Evolutionary conservation across 2,329 filamentous ascomycete genomes (phyloP).

Genomic region (Aureobasidium sp.): DNA sequence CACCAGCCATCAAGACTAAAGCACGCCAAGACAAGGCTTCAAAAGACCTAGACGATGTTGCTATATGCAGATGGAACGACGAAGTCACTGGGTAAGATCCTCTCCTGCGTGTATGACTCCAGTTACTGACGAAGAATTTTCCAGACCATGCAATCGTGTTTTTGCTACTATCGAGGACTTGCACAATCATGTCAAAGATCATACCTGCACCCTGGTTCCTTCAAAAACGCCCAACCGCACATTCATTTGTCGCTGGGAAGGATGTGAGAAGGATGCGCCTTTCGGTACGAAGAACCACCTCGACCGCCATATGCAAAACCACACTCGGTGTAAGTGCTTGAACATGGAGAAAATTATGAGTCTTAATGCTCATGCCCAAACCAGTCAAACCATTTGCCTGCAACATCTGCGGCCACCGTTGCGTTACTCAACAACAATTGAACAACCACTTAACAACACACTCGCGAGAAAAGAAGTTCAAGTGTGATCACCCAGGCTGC

Average conservation of each 20-base stretch:
- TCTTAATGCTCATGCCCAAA: neutral
- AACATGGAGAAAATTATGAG: too few relatives aligned
- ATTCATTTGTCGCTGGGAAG: slow-evolving; percentile 49
- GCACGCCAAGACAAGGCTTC: neutral
- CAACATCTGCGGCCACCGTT: slow-evolving; percentile 27
- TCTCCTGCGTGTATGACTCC: neutral
- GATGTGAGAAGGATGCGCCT: slow-evolving; percentile 44
- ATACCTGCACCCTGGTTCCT: slow-evolving; percentile 38
- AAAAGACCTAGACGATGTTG: neutral
- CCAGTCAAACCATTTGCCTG: slow-evolving; percentile 36
- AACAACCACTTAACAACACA: slow-evolving; percentile 60
- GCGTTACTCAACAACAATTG: slow-evolving; percentile 60
- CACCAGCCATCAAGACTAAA: neutral
- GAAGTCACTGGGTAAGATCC: slow-evolving; percentile 2
- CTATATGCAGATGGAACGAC: slow-evolving; percentile 7
- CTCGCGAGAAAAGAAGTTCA: slow-evolving; percentile 55
- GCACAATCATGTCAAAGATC: slow-evolving; percentile 45
- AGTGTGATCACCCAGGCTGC: slow-evolving; percentile 42
- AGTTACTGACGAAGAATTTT: neutral
- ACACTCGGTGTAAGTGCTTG: slow-evolving; percentile 39
- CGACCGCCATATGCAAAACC: slow-evolving; percentile 56
- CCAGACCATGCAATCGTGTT: slow-evolving; percentile 15
- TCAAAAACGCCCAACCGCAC: slow-evolving; percentile 35
- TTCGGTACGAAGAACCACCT: slow-evolving; percentile 56
- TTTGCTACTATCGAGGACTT: slow-evolving; percentile 42